Conservation (phyloP, 2,329 filamentous ascomycete species). For the Uncinocarpus reesii region DNA sequence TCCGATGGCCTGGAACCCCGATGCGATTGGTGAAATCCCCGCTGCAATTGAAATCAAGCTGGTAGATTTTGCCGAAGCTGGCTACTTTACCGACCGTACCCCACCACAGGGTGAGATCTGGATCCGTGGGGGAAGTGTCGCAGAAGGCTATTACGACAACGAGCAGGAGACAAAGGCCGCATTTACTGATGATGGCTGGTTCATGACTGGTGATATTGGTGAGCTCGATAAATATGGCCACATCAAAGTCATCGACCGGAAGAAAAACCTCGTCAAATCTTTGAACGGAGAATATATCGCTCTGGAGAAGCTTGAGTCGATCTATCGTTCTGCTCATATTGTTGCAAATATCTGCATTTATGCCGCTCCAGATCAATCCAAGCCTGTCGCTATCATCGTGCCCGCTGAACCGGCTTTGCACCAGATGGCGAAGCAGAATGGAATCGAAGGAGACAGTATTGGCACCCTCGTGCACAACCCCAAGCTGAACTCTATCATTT, state of each 20-base stretch:
- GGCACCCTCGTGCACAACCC: conserved; percentile 29
- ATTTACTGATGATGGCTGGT: conserved; percentile 83
- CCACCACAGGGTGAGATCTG: conserved; percentile 87
- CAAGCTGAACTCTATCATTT: conserved; percentile 32
- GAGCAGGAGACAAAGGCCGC: conserved; percentile 73
- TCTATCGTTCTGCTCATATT: conserved; percentile 52
- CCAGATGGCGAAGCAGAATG: conserved; percentile 47
- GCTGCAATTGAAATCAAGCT: conserved; percentile 65
- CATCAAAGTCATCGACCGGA: conserved; percentile 86
- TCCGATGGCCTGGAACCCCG: conserved; percentile 64
- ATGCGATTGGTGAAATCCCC: conserved; percentile 51
- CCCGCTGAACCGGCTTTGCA: conserved; percentile 55
- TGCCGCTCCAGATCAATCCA: conserved; percentile 42
- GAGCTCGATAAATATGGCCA: conserved; percentile 76
- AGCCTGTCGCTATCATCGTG: conserved; percentile 49
- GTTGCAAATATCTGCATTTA: conserved; percentile 50
- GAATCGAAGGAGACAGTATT: conserved; percentile 27
- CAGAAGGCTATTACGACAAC: conserved; percentile 83
- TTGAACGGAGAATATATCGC: conserved; percentile 97
- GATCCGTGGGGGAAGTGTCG: conserved; percentile 65
- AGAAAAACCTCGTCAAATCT: conserved; percentile 98
- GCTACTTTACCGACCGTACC: conserved; percentile 78
- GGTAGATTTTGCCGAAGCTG: conserved; percentile 82
- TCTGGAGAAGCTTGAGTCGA: conserved; percentile 92
- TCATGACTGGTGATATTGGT: conserved; percentile 89